Percentiles rank a stretch among this genome's conserved stretches.
These are phyloP conservation scores for Exophiala xenobiotica DNA, from an alignment of 2,329 filamentous ascomycete genomes.

Conservation along the genomic window DNA sequence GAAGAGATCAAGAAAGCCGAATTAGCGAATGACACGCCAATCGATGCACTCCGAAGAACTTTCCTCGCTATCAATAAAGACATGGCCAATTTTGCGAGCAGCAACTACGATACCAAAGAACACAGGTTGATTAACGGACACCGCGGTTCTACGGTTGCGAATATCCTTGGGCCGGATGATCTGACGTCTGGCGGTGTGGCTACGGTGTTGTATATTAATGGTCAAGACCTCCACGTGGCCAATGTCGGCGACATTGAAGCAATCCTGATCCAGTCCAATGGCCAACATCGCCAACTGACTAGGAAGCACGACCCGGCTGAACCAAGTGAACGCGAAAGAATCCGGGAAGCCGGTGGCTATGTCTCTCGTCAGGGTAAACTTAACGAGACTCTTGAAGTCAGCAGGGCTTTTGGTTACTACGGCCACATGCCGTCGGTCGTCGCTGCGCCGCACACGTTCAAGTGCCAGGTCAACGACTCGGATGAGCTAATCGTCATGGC, in stretches of 20 bases:
- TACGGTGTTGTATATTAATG: constrained; percentile 84
- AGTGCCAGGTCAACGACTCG: constrained; percentile 75
- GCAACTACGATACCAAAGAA: constrained; percentile 63
- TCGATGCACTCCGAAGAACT: constrained; percentile 79
- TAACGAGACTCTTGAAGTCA: constrained; percentile 88
- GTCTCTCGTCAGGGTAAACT: constrained; percentile 92
- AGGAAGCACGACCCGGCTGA: constrained; percentile 92
- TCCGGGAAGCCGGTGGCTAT: constrained; percentile 91
- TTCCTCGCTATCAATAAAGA: constrained; percentile 94
- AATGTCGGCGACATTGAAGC: constrained; percentile 96
- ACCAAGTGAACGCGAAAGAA: constrained; percentile 76
- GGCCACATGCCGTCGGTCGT: constrained; percentile 90
- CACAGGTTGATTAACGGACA: constrained; percentile 55
- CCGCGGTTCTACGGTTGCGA: constrained; percentile 68
- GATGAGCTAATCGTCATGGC: constrained; percentile 93
- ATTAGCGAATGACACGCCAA: constrained; percentile 67
- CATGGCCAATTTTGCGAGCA: constrained; percentile 76
- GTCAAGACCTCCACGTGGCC: constrained; percentile 87
- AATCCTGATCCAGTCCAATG: constrained; percentile 89
- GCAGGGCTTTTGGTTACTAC: constrained; percentile 90
- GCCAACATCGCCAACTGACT: constrained; percentile 78
- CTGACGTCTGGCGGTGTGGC: constrained; percentile 87
- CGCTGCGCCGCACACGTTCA: constrained; percentile 79
- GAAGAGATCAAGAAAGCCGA: constrained; percentile 76
- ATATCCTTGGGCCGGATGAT: constrained; percentile 84